These are phyloP conservation scores for Cylindrodendrum hubeiense DNA, from an alignment of 2,329 filamentous ascomycete species.

Conservation along the genomic window DNA sequence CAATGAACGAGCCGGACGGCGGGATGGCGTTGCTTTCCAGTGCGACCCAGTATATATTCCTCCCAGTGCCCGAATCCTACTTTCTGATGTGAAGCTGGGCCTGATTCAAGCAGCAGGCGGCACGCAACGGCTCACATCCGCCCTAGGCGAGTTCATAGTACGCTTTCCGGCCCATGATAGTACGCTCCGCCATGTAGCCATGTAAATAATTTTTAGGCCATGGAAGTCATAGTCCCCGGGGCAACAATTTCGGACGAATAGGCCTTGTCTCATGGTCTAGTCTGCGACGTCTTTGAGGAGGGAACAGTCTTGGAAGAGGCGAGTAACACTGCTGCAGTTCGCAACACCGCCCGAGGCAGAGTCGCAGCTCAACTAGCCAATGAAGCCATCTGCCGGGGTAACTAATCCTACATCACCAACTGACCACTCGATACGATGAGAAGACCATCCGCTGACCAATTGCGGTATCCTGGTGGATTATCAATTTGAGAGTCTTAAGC, in stretches of 20 bases:
- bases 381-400: conserved; percentile 47
- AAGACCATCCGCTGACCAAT: conserved; percentile 1
- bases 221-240: too few species aligned
- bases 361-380: conserved; percentile 45
- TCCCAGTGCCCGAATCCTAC: conserved; percentile 48
- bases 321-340: too few species aligned
- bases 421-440: neutral
- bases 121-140: conserved; percentile 51
- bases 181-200: too few species aligned
- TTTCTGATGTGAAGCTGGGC: conserved; percentile 52
- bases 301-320: too few species aligned
- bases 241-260: too few species aligned
- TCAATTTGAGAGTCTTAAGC: conserved; percentile 53
- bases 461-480: conserved; percentile 46
- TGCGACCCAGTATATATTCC: conserved; percentile 53
- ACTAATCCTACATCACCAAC: conserved; percentile 5
- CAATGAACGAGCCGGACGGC: neutral
- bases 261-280: too few species aligned
- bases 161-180: conserved; percentile 31
- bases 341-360: too few species aligned
- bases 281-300: too few species aligned
- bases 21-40: conserved; percentile 29
- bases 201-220: too few species aligned
- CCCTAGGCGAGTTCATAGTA: conserved; percentile 52
- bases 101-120: conserved; percentile 54